Evolutionary conservation across 2,329 filamentous ascomycete species (phyloP).

Genomic region (Orbilia oligospora): DNA sequence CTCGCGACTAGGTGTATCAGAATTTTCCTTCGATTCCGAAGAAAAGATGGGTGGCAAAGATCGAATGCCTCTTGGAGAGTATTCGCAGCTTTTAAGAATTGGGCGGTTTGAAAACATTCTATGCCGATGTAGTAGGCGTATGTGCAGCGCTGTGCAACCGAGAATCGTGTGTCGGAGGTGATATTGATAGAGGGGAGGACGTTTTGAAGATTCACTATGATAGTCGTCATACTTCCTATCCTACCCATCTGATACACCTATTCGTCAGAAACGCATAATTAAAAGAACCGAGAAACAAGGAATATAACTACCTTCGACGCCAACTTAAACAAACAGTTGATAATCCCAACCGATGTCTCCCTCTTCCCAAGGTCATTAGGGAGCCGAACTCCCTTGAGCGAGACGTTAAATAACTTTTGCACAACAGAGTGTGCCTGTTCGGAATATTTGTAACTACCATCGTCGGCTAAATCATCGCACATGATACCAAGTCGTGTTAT

Average conservation of each 20-base stretch:
- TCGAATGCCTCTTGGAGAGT: constrained; percentile 42
- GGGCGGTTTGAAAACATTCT: constrained; percentile 57
- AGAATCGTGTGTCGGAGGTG: constrained; percentile 57
- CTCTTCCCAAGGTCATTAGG: constrained; percentile 51
- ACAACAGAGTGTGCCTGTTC: constrained; percentile 58
- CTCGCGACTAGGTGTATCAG: constrained; percentile 50
- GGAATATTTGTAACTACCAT: constrained; percentile 44
- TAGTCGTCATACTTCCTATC: constrained; percentile 57
- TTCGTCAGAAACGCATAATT: not conserved
- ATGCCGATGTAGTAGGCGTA: constrained; percentile 59
- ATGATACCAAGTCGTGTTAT: constrained; percentile 52
- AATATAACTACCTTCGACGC: constrained; percentile 38
- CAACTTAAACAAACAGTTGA: constrained; percentile 59
- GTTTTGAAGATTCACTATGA: constrained; percentile 57
- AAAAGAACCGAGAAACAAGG: not conserved
- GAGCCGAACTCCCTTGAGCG: constrained; percentile 44
- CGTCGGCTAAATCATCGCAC: constrained; percentile 42
- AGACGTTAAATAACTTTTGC: constrained; percentile 53
- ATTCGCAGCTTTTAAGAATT: constrained; percentile 48
- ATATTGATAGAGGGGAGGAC: constrained; percentile 51
- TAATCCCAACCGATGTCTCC: constrained; percentile 55
- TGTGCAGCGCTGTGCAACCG: constrained; percentile 56
- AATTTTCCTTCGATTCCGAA: constrained; percentile 53
- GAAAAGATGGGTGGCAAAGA: constrained; percentile 56
- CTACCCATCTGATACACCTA: constrained; percentile 42